Evolutionary conservation across 2,329 filamentous ascomycete species (phyloP).

Genomic region (Pseudogymnoascus sp.): DNA sequence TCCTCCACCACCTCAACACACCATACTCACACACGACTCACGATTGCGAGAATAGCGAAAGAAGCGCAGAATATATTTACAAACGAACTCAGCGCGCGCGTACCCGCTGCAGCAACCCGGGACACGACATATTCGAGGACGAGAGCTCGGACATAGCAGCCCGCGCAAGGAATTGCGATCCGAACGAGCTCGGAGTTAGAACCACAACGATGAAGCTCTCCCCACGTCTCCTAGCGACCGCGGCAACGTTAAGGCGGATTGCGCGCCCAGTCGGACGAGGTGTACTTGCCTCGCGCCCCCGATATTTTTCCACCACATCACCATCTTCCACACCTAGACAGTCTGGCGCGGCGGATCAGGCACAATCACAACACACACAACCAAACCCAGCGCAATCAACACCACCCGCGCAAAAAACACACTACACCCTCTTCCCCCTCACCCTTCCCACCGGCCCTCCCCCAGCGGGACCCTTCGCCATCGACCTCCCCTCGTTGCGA

Average conservation of each 20-base stretch:
- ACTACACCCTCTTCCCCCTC: constrained; percentile 83
- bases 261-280: background rate
- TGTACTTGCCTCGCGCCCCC: background rate
- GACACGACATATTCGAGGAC: background rate
- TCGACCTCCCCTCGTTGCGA: constrained; percentile 63
- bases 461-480: constrained; percentile 64
- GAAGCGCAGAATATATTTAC: background rate
- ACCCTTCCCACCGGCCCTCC: constrained; percentile 73
- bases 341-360: background rate
- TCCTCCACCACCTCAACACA: background rate
- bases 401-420: constrained; percentile 37
- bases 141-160: no score
- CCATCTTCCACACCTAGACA: background rate
- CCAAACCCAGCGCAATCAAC: background rate
- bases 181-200: background rate
- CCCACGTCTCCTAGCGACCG: background rate
- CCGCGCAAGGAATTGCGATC: no score
- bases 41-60: background rate
- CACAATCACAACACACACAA: background rate
- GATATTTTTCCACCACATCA: background rate
- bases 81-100: background rate
- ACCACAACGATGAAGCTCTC: background rate
- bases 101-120: background rate
- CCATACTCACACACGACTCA: background rate
- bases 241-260: background rate